Percentiles rank a stretch among this genome's conserved stretches.
These are phyloP conservation scores for Verticillium albo-atrum DNA, from an alignment of 2,329 filamentous ascomycete species.

Conservation along the genomic window DNA sequence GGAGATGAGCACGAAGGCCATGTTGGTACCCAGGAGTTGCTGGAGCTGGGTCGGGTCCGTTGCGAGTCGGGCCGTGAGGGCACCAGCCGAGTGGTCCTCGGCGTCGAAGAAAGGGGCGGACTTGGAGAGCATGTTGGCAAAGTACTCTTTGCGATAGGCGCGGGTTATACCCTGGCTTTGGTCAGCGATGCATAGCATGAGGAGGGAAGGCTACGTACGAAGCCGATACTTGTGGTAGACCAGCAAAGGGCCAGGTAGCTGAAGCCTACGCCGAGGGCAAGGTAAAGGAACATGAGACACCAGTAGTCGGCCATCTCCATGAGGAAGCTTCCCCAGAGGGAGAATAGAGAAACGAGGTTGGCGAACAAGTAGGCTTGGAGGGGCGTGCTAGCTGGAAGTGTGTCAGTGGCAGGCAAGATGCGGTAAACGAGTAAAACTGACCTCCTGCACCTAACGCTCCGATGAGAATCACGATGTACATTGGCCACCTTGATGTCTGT, in stretches of 20 bases:
- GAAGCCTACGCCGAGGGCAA: constrained; percentile 21
- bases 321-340: constrained; percentile 11
- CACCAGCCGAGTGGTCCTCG: constrained; percentile 21
- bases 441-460: constrained; percentile 17
- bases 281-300: constrained; percentile 25
- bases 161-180: neutral
- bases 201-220: neutral
- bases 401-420: neutral
- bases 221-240: constrained; percentile 5
- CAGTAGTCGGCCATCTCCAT: constrained; percentile 16
- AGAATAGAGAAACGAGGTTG: constrained; percentile 19
- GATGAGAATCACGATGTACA: constrained; percentile 17
- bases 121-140: constrained; percentile 22
- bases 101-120: constrained; percentile 23
- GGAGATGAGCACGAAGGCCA: constrained; percentile 21
- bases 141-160: constrained; percentile 15
- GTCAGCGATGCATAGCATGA: neutral
- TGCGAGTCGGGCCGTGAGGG: constrained; percentile 19
- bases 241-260: constrained; percentile 20
- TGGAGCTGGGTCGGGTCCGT: constrained; percentile 26
- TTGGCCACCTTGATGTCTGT: constrained; percentile 16
- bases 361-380: constrained; percentile 24
- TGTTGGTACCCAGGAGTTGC: constrained; percentile 24
- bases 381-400: constrained; percentile 16
- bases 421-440: neutral